phyloP scores from a whole-genome alignment of 345 rosid genomes.

The Schrenkiella parvula region DNA sequence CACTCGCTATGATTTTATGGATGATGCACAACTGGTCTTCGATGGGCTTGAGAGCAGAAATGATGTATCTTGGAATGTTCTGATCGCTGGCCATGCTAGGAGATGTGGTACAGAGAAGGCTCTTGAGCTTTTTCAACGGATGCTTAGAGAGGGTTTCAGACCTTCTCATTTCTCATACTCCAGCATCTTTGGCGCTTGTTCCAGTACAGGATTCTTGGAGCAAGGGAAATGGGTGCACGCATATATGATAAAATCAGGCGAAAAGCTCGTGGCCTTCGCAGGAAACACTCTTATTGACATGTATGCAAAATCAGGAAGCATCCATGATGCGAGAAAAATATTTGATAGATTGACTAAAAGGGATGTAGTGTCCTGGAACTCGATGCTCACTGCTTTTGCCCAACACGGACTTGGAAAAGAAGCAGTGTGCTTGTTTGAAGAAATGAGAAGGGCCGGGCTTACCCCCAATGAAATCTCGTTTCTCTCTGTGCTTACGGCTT shows the following conservation, averaged over 20 bases:
- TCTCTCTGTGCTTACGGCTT: slow-evolving; percentile 59
- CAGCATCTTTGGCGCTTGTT: slow-evolving; percentile 49
- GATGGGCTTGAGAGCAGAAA: slow-evolving; percentile 43
- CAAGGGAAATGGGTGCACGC: slow-evolving; percentile 75
- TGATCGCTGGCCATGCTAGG: slow-evolving; percentile 62
- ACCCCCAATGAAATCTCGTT: slow-evolving; percentile 53
- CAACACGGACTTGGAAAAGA: slow-evolving; percentile 50
- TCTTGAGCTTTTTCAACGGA: slow-evolving; percentile 39
- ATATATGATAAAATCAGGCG: slow-evolving; percentile 51
- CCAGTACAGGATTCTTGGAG: slow-evolving; percentile 54
- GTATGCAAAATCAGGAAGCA: slow-evolving; percentile 65
- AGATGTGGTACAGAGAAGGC: slow-evolving; percentile 47
- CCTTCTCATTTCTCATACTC: slow-evolving; percentile 56
- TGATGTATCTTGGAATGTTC: slow-evolving; percentile 69
- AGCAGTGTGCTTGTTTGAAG: slow-evolving; percentile 39
- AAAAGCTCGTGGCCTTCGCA: slow-evolving; percentile 46
- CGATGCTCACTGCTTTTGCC: slow-evolving; percentile 52
- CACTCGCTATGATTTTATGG: slow-evolving; percentile 47
- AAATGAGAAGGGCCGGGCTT: slow-evolving; percentile 43
- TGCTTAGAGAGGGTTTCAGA: slow-evolving; percentile 46
- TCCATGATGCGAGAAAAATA: slow-evolving; percentile 49
- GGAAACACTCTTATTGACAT: slow-evolving; percentile 64
- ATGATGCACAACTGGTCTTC: slow-evolving; percentile 45
- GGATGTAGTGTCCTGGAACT: slow-evolving; percentile 62
- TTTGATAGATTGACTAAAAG: slow-evolving; percentile 45